A percentile compares a stretch with the other conserved stretches of the same genome.
phyloP scores from a whole-genome alignment of 2,329 filamentous ascomycete species.

The Aspergillus japonicus region DNA sequence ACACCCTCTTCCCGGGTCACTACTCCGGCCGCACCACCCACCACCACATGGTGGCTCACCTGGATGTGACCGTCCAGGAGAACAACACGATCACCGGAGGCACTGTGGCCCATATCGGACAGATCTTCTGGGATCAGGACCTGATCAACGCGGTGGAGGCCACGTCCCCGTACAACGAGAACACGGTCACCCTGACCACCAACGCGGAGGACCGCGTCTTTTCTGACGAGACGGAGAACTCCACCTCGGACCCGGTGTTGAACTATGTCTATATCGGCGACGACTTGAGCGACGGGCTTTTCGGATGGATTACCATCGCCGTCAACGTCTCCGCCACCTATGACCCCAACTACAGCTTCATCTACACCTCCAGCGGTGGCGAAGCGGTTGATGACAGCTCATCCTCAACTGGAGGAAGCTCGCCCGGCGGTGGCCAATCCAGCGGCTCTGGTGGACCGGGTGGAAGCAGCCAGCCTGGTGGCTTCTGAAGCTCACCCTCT shows the following conservation, averaged over 20 bases:
- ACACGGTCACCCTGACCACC: slow-evolving; percentile 15
- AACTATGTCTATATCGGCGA: slow-evolving; percentile 18
- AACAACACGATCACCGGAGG: slow-evolving; percentile 45
- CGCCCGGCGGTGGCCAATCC: neutral
- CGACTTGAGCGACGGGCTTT: slow-evolving; percentile 13
- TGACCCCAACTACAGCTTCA: slow-evolving; percentile 9
- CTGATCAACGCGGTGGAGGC: slow-evolving; percentile 52
- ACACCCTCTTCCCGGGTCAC: slow-evolving; percentile 46
- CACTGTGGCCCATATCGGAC: slow-evolving; percentile 58
- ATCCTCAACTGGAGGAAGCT: neutral
- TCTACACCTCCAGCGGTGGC: slow-evolving; percentile 4
- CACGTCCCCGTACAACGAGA: slow-evolving; percentile 35
- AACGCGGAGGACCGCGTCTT: slow-evolving; percentile 18
- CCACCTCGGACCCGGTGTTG: slow-evolving; percentile 17
- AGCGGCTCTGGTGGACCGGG: neutral
- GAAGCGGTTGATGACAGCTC: slow-evolving; percentile 3
- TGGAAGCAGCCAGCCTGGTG: neutral
- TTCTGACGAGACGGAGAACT: slow-evolving; percentile 16
- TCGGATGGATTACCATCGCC: slow-evolving; percentile 18
- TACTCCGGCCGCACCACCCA: slow-evolving; percentile 39
- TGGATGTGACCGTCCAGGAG: slow-evolving; percentile 27
- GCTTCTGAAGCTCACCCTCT: neutral
- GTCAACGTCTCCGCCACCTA: slow-evolving; percentile 16
- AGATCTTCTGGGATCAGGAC: slow-evolving; percentile 60
- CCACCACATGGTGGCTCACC: slow-evolving; percentile 31